Percentiles rank a stretch among this genome's conserved stretches.
phyloP scores from a whole-genome alignment of 192 early-diverging fungal species.

The Coemansia sp. region DNA sequence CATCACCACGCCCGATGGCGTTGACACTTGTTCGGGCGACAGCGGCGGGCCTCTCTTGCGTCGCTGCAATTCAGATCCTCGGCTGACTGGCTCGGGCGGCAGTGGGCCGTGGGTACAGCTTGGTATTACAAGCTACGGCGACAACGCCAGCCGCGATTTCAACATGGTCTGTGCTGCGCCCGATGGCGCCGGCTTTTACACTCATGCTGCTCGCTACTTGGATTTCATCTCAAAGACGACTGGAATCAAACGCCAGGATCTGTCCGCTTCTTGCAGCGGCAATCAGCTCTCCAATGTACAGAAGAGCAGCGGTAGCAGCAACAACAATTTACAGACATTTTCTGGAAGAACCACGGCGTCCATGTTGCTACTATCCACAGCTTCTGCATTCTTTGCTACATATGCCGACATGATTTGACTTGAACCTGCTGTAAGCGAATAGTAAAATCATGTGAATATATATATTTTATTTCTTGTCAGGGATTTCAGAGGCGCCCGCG shows the following conservation, averaged over 20 bases:
- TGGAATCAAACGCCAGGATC: slow-evolving; percentile 12
- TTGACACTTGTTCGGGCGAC: slow-evolving; percentile 47
- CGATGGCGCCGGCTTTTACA: slow-evolving; percentile 51
- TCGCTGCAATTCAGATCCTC: slow-evolving; percentile 9
- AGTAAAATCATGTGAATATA: too few species aligned
- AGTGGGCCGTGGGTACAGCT: slow-evolving; percentile 39
- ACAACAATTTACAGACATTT: too few species aligned
- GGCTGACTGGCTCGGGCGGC: not conserved
- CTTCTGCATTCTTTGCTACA: too few species aligned
- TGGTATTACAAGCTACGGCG: slow-evolving; percentile 52
- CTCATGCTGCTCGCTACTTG: slow-evolving; percentile 40
- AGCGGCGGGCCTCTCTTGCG: slow-evolving; percentile 40
- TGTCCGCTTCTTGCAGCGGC: slow-evolving; percentile 34
- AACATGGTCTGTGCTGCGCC: slow-evolving; percentile 29
- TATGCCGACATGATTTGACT: too few species aligned
- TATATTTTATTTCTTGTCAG: too few species aligned
- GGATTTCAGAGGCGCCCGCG: too few species aligned
- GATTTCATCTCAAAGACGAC: slow-evolving; percentile 41
- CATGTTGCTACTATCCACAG: too few species aligned
- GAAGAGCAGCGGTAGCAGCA: too few species aligned
- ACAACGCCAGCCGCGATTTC: slow-evolving; percentile 7
- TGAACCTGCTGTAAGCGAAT: too few species aligned
- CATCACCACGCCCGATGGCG: slow-evolving; percentile 41
- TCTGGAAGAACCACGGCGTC: too few species aligned
- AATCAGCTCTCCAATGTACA: slow-evolving; percentile 1